Conservation (phyloP, 768 basidiomycete species). For the Lactifluus volemus region DNA sequence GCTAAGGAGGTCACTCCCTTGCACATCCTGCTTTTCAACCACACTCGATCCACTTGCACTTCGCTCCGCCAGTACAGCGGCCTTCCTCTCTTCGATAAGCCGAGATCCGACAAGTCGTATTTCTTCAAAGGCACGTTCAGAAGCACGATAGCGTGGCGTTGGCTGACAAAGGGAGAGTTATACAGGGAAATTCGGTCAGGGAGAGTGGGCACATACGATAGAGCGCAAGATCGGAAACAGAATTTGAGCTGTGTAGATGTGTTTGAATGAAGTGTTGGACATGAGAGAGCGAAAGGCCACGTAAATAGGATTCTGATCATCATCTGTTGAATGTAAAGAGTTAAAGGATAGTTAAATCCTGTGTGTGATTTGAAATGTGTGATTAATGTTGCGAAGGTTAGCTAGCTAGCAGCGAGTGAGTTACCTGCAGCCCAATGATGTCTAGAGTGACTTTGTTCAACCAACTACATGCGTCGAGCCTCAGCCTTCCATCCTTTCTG, state of each 20-base stretch:
- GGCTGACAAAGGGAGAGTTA: conserved; percentile 19
- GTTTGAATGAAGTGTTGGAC: neutral
- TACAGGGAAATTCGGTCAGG: neutral
- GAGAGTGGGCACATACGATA: conserved; percentile 28
- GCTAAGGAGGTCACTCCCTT: conserved; percentile 18
- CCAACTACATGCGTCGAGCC: no score
- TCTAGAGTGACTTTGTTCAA: no score
- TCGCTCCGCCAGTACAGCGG: neutral
- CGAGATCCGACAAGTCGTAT: conserved; percentile 42
- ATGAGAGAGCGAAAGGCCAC: conserved; percentile 30
- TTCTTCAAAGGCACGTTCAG: conserved; percentile 28
- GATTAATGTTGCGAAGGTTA: no score
- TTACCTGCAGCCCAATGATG: no score
- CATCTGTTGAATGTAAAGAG: conserved; percentile 21
- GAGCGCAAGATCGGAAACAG: conserved; percentile 31
- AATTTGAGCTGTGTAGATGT: conserved; percentile 28
- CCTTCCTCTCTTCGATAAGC: no score
- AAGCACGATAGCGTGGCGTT: conserved; percentile 16
- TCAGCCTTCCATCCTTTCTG: no score
- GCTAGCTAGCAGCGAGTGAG: no score
- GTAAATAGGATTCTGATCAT: conserved; percentile 25
- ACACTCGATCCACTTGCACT: neutral
- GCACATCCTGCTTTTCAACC: conserved; percentile 15
- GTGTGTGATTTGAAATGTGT: neutral
- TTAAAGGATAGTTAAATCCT: conserved; percentile 37